Conservation (phyloP, 2,329 filamentous ascomycete genomes). For the Acephala macrosclerotiorum region DNA sequence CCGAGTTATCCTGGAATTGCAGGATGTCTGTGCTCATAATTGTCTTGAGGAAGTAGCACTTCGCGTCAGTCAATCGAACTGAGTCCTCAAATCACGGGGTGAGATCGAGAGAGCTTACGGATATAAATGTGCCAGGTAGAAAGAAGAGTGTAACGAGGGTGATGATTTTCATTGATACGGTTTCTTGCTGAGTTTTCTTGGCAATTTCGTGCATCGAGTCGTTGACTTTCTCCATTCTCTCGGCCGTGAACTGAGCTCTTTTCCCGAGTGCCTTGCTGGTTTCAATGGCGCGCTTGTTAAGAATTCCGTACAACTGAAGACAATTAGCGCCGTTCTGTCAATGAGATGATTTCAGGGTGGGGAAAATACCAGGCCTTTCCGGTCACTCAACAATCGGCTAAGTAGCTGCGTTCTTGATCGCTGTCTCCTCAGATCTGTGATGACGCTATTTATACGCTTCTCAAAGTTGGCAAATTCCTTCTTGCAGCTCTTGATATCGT, state of each 20-base stretch:
- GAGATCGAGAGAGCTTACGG: constrained; percentile 40
- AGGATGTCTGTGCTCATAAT: constrained; percentile 17
- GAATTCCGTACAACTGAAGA: constrained; percentile 43
- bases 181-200: constrained; percentile 47
- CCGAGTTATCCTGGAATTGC: neutral
- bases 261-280: constrained; percentile 42
- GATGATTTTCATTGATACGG: constrained; percentile 51
- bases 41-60: neutral
- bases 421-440: constrained; percentile 39
- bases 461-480: constrained; percentile 33
- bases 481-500: constrained; percentile 20
- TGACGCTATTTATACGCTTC: constrained; percentile 29
- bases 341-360: too few relatives aligned
- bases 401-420: constrained; percentile 36
- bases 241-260: constrained; percentile 34
- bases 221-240: constrained; percentile 38
- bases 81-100: neutral
- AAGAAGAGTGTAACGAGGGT: constrained; percentile 52
- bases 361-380: constrained; percentile 30
- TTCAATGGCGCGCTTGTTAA: constrained; percentile 46
- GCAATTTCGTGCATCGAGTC: constrained; percentile 45
- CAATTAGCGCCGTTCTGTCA: constrained; percentile 12
- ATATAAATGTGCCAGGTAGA: constrained; percentile 51
- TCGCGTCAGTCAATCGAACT: neutral
- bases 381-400: constrained; percentile 33